A percentile compares a stretch with the other conserved stretches of the same genome.
Conservation (phyloP, 768 basidiomycete species). For the Daedaleopsis sinensis region DNA sequence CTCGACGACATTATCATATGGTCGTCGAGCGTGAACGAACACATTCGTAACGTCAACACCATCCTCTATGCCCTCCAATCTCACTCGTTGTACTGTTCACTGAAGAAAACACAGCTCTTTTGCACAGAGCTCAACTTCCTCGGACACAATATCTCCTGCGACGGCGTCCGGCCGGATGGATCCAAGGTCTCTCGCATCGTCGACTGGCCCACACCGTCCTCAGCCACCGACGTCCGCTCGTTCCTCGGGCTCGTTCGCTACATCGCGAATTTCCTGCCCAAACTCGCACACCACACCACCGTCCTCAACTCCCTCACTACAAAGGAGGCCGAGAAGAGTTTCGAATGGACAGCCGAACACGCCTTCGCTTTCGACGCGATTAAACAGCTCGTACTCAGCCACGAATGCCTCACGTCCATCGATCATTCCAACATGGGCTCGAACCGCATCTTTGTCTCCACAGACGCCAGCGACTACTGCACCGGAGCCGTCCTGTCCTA, state of each 20-base stretch:
- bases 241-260: constrained; percentile 28
- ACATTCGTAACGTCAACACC: constrained; percentile 17
- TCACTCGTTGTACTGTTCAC: constrained; percentile 33
- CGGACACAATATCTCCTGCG: constrained; percentile 34
- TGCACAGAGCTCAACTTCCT: constrained; percentile 33
- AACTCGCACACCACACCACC: constrained; percentile 20
- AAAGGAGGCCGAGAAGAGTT: constrained; percentile 29
- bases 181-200: constrained; percentile 32
- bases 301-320: constrained; percentile 26
- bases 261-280: constrained; percentile 22
- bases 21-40: too few relatives aligned
- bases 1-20: constrained; percentile 51
- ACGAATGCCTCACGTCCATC: constrained; percentile 32
- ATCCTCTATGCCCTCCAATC: constrained; percentile 23
- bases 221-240: constrained; percentile 16
- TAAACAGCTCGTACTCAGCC: constrained; percentile 31
- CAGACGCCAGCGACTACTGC: constrained; percentile 34
- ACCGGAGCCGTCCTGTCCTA: constrained; percentile 36
- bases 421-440: constrained; percentile 34
- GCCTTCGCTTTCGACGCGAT: constrained; percentile 39
- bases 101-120: constrained; percentile 34
- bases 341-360: constrained; percentile 31
- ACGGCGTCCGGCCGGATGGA: constrained; percentile 34
- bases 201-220: constrained; percentile 35
- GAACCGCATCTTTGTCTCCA: constrained; percentile 39